phyloP scores from a whole-genome alignment of 768 basidiomycete genomes.

The Rhodosporidiobolus odoratus region DNA sequence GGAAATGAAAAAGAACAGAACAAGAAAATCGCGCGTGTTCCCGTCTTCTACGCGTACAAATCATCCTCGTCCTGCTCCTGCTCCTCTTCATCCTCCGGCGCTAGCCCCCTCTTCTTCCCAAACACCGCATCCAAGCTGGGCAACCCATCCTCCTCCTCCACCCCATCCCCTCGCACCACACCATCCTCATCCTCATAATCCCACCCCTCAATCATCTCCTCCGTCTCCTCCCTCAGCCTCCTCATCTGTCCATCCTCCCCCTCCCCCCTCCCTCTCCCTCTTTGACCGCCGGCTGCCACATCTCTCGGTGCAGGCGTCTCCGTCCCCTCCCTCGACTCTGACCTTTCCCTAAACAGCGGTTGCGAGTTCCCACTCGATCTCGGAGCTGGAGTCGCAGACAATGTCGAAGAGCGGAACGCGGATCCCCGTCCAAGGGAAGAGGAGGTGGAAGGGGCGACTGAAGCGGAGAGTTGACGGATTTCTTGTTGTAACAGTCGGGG shows the following conservation, averaged over 20 bases:
- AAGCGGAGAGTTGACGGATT: slow-evolving; percentile 23
- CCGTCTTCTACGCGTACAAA: background rate
- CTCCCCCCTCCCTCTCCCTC: background rate
- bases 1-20: background rate
- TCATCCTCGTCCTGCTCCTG: slow-evolving; percentile 1
- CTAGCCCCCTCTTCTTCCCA: background rate
- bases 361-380: background rate
- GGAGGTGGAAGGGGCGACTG: slow-evolving; percentile 18
- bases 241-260: too few relatives aligned
- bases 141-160: background rate
- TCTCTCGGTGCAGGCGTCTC: background rate
- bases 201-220: background rate
- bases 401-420: background rate
- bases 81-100: too few relatives aligned
- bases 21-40: background rate
- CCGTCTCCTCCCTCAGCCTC: background rate
- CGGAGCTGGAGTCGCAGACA: slow-evolving; percentile 14
- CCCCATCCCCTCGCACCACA: background rate
- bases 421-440: too few relatives aligned
- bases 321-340: too few relatives aligned
- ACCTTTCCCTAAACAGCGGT: slow-evolving; percentile 12
- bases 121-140: slow-evolving; percentile 3
- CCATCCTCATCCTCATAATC: background rate
- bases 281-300: too few relatives aligned
- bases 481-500: slow-evolving; percentile 1